phyloP scores from a whole-genome alignment of 2,329 filamentous ascomycete species.

The Triangularia verruculosa region DNA sequence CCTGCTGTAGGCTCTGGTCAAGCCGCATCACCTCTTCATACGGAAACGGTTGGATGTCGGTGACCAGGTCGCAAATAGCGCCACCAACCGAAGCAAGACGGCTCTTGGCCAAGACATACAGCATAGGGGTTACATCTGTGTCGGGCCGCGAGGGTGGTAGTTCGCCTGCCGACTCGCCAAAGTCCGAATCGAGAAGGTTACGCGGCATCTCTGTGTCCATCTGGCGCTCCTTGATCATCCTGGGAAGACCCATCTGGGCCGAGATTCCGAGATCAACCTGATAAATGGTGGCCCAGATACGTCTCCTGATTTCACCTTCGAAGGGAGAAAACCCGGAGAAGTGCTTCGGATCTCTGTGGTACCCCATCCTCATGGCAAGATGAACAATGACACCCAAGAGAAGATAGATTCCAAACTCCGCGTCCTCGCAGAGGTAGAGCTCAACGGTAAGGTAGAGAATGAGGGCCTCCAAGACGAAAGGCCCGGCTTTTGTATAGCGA shows the following conservation, averaged over 20 bases:
- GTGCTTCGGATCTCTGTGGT: conserved; percentile 39
- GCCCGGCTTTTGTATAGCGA: conserved; percentile 35
- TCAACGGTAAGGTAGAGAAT: conserved; percentile 33
- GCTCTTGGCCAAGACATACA: conserved; percentile 32
- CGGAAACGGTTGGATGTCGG: too few relatives aligned
- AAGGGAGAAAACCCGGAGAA: conserved; percentile 36
- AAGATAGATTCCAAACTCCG: conserved; percentile 36
- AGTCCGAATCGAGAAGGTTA: conserved; percentile 41
- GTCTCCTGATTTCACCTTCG: conserved; percentile 42
- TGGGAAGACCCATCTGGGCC: conserved; percentile 47
- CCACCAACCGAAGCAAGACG: too few relatives aligned
- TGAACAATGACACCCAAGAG: conserved; percentile 38
- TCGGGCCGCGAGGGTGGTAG: conserved; percentile 31
- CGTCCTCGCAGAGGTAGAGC: conserved; percentile 21
- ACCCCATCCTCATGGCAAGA: conserved; percentile 41
- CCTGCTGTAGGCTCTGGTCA: too few relatives aligned
- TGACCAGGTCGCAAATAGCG: too few relatives aligned
- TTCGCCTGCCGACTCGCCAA: conserved; percentile 31
- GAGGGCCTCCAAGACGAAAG: conserved; percentile 38
- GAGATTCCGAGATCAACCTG: conserved; percentile 46
- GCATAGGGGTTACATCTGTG: conserved; percentile 19
- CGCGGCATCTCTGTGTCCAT: conserved; percentile 38
- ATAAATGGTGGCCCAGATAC: conserved; percentile 38
- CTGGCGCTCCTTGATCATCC: conserved; percentile 40
- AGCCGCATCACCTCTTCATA: too few relatives aligned